Percentiles rank a stretch among this genome's conserved stretches.
These are phyloP conservation scores for Cucurbita argyrosperma DNA, from an alignment of 306 rosid genomes.

Conservation along the genomic window DNA sequence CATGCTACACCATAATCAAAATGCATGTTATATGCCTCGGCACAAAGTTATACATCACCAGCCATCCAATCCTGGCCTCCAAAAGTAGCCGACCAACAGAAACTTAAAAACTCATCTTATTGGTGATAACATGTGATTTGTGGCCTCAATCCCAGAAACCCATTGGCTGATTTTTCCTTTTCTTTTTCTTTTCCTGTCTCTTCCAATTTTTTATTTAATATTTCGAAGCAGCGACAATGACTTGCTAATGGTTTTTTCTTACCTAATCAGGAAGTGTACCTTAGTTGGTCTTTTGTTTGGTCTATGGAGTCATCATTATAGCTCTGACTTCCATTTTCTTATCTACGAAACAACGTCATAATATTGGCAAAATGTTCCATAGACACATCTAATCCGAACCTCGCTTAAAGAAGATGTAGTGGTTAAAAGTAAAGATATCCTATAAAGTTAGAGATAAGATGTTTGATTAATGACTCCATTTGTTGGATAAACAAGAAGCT, in stretches of 20 bases:
- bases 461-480: slow-evolving; percentile 23
- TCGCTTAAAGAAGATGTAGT: slow-evolving; percentile 14
- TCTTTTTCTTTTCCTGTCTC: slow-evolving; percentile 6
- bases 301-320: slow-evolving; percentile 18
- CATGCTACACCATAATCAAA: slow-evolving; percentile 64
- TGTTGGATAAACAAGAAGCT: slow-evolving; percentile 17
- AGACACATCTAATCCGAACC: slow-evolving; percentile 34
- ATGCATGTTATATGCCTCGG: slow-evolving; percentile 26
- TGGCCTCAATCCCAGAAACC: slow-evolving; percentile 57
- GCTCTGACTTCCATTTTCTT: slow-evolving; percentile 17
- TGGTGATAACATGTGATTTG: slow-evolving; percentile 70
- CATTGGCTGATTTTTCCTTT: slow-evolving; percentile 38
- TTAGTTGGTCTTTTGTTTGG: slow-evolving; percentile 28
- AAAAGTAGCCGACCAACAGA: slow-evolving; percentile 72
- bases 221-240: neutral
- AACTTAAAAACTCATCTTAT: slow-evolving; percentile 45
- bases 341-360: slow-evolving; percentile 8
- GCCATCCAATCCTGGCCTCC: slow-evolving; percentile 50
- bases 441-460: slow-evolving; percentile 42
- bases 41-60: slow-evolving; percentile 30
- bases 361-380: slow-evolving; percentile 15
- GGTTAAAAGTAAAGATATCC: slow-evolving; percentile 29
- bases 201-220: neutral
- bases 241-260: slow-evolving; percentile 11
- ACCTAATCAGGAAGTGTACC: slow-evolving; percentile 47